Evolutionary conservation across 176 grass and related monocot genomes (phyloP).

Genomic region (Ensete glaucum): DNA sequence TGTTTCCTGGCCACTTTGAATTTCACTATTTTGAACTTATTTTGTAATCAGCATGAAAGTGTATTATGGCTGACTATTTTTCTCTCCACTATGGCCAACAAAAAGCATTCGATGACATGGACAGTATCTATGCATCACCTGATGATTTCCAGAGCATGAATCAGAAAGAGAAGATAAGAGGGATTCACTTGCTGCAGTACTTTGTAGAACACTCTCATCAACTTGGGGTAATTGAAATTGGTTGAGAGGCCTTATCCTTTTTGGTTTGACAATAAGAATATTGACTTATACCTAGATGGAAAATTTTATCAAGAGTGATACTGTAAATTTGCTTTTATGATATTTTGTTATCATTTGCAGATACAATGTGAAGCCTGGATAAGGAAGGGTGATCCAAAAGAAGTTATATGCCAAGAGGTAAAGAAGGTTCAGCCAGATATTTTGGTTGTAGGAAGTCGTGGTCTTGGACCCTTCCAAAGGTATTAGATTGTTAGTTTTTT

Average conservation of each 20-base stretch:
- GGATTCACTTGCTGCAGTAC: constrained; percentile 85
- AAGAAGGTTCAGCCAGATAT: constrained; percentile 76
- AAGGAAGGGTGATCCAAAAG: constrained; percentile 71
- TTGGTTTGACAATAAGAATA: constrained; percentile 11
- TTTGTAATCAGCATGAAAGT: neutral
- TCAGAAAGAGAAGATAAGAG: constrained; percentile 73
- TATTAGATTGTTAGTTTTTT: constrained; percentile 22
- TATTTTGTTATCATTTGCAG: constrained; percentile 26
- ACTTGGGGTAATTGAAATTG: constrained; percentile 48
- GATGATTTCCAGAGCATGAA: constrained; percentile 66
- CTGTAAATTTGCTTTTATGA: constrained; percentile 9
- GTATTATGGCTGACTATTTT: constrained; percentile 6
- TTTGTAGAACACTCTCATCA: constrained; percentile 81
- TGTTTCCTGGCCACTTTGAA: neutral
- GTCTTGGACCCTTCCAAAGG: constrained; percentile 94
- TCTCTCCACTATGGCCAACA: constrained; percentile 20
- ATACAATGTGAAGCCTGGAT: constrained; percentile 86
- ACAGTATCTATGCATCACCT: constrained; percentile 89
- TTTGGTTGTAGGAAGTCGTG: constrained; percentile 79
- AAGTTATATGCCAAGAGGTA: constrained; percentile 77
- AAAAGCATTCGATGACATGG: constrained; percentile 92
- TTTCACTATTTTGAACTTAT: neutral
- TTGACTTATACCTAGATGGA: neutral
- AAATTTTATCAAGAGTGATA: neutral
- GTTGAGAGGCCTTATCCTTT: neutral